These are phyloP conservation scores for Phytophthora syringae DNA, from an alignment of 352 stramenopile genomes.

Conservation along the genomic window DNA sequence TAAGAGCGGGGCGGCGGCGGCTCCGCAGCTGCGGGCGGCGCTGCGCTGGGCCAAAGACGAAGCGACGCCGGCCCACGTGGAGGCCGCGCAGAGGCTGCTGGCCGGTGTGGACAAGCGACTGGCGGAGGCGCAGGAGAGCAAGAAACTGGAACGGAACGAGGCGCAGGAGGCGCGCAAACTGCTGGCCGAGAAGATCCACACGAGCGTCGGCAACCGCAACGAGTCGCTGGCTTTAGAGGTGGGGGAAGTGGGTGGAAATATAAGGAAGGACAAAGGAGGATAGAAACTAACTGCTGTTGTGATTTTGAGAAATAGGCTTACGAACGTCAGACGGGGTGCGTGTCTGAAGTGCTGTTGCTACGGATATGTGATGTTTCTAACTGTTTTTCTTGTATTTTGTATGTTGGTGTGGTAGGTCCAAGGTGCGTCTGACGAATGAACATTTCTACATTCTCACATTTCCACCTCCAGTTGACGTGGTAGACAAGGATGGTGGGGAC, in stretches of 20 bases:
- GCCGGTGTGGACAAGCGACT: conserved; percentile 51
- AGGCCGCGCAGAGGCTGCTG: conserved; percentile 43
- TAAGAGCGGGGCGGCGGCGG: conserved; percentile 48
- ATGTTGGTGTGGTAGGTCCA: conserved; percentile 16
- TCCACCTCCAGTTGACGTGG: conserved; percentile 31
- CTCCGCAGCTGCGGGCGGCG: conserved; percentile 52
- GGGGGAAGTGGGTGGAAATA: not conserved
- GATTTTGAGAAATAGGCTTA: conserved; percentile 50
- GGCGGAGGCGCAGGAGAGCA: conserved; percentile 44
- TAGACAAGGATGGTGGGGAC: conserved; percentile 15
- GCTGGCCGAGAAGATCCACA: conserved; percentile 65
- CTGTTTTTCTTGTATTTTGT: not conserved
- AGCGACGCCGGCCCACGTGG: conserved; percentile 32
- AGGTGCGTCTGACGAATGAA: conserved; percentile 72
- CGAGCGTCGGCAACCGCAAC: conserved; percentile 73
- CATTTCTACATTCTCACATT: conserved; percentile 75
- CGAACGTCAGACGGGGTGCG: conserved; percentile 60
- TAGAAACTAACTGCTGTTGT: too few relatives aligned
- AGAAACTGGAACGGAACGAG: conserved; percentile 47
- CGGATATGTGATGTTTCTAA: not conserved
- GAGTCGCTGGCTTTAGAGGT: conserved; percentile 68
- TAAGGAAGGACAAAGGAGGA: not conserved
- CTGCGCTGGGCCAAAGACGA: conserved; percentile 55
- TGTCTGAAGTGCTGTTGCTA: not conserved
- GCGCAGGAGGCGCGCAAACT: conserved; percentile 46